Conservation (phyloP, 2,329 filamentous ascomycete genomes). For the Apiospora saccharicola region DNA sequence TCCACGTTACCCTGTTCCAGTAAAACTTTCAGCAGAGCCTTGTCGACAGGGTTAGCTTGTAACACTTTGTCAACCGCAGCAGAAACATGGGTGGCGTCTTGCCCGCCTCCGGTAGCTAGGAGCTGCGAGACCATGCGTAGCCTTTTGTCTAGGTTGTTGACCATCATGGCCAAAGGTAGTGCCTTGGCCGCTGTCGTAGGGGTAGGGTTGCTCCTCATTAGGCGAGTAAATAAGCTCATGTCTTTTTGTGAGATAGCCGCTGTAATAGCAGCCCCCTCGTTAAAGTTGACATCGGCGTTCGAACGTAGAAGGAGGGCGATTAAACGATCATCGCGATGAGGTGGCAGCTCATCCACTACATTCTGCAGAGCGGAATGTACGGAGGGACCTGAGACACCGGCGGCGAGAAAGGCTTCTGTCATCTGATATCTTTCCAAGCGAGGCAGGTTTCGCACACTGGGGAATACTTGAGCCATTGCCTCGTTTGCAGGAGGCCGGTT, state of each 20-base stretch:
- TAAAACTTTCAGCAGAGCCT: constrained; percentile 56
- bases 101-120: constrained; percentile 53
- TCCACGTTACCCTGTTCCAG: constrained; percentile 61
- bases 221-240: constrained; percentile 50
- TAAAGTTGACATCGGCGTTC: constrained; percentile 62
- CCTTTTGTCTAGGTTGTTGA: constrained; percentile 51
- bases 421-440: constrained; percentile 54
- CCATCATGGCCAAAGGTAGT: constrained; percentile 55
- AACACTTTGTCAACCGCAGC: constrained; percentile 52
- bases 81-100: constrained; percentile 51
- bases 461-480: constrained; percentile 58
- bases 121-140: constrained; percentile 57
- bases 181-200: constrained; percentile 56
- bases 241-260: constrained; percentile 59
- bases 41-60: constrained; percentile 55
- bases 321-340: constrained; percentile 57
- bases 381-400: constrained; percentile 54
- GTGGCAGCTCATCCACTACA: constrained; percentile 57
- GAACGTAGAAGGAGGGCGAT: constrained; percentile 60
- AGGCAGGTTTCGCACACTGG: constrained; percentile 53
- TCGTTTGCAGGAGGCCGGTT: constrained; percentile 53
- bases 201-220: constrained; percentile 55
- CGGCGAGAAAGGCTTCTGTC: constrained; percentile 57
- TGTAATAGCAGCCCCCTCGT: constrained; percentile 57
- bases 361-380: constrained; percentile 60